Evolutionary conservation across 768 basidiomycete genomes (phyloP).

Genomic region (Kondoa malvinella): DNA sequence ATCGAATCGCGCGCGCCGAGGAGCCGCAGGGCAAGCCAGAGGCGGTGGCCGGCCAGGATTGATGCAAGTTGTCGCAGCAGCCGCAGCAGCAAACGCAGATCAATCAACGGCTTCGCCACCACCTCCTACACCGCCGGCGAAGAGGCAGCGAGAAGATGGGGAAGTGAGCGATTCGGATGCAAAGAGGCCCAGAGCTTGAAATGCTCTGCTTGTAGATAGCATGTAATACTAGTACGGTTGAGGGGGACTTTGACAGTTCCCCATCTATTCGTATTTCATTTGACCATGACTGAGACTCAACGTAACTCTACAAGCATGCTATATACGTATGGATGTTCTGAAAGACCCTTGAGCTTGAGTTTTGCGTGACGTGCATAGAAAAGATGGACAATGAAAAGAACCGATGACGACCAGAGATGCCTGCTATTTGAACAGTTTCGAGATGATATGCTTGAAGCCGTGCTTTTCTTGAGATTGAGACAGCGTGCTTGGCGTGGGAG

Average conservation of each 20-base stretch:
- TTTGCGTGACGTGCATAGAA: no score
- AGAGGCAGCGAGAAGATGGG: constrained; percentile 22
- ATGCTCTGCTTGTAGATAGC: neutral
- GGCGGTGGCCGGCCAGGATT: constrained; percentile 32
- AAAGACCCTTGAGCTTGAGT: no score
- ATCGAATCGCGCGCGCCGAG: neutral
- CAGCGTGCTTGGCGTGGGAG: neutral
- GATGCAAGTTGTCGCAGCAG: constrained; percentile 28
- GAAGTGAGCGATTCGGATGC: constrained; percentile 2
- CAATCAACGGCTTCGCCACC: constrained; percentile 1
- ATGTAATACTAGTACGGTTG: neutral
- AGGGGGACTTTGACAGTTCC: neutral
- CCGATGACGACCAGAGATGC: neutral
- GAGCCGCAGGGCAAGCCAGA: constrained; percentile 15
- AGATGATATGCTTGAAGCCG: neutral
- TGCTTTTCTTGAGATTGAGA: neutral
- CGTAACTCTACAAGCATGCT: no score
- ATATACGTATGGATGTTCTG: no score
- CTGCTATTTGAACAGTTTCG: neutral
- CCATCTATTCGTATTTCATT: no score
- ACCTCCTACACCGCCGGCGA: constrained; percentile 15
- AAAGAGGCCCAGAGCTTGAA: constrained; percentile 12
- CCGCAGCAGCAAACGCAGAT: constrained; percentile 13
- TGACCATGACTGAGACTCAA: no score
- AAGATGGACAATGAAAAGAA: neutral